Base-by-base conservation (phyloP, 1,139 yeast genomes). In the Hemisphaericaspora lyxosophila region DNA sequence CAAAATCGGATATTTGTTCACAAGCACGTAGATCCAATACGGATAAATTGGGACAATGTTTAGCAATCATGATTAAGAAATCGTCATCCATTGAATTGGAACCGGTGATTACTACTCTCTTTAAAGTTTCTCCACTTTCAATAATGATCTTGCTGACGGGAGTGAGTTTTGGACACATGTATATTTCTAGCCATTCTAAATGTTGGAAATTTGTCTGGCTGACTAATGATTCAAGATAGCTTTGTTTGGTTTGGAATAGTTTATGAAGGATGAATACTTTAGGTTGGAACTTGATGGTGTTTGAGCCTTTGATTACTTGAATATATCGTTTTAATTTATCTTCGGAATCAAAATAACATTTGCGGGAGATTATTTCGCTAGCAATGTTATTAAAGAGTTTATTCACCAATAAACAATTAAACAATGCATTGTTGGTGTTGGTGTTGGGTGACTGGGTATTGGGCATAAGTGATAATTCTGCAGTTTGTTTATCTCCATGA, bases 11-110 rank as follows among this genome's bases (percentile, higher is more conserved):
- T 12, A 90, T 77, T 42, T 69, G 65, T 46, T 86, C 92, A 61
- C 97, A 89, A 0, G 96, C 97, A 33, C 97, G 70, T 20, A 90
- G 62, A 53, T 90, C 97, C 35, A 90, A 64, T 16, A 71, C 69
- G 45, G 75, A 76, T 38, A 90, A 66, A 33, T 72, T 71, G 4
- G 86, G 84, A 47, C 94, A 78, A 38, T 59, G 52, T 26, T 65
- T 61, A 4, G 85, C 72, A 4, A 87, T 70, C 35, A 62, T 47
- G 3, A 67, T 60, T 39, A 90, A 60, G 38, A 78, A 73, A 2
- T 64, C 58, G 58, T 90, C 96, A 53, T 77, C 80, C 7, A 87
- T 69, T 1, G 65, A 62, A 47, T 74, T 77, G 33, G 85, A 81
- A 1, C 97, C 97, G 1, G 97, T 94, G 9, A 90, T 64, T 2